A percentile compares a stretch with the other conserved stretches of the same genome.
Evolutionary conservation across 345 rosid genomes (phyloP).

Genomic region (Ceriops decandra): DNA sequence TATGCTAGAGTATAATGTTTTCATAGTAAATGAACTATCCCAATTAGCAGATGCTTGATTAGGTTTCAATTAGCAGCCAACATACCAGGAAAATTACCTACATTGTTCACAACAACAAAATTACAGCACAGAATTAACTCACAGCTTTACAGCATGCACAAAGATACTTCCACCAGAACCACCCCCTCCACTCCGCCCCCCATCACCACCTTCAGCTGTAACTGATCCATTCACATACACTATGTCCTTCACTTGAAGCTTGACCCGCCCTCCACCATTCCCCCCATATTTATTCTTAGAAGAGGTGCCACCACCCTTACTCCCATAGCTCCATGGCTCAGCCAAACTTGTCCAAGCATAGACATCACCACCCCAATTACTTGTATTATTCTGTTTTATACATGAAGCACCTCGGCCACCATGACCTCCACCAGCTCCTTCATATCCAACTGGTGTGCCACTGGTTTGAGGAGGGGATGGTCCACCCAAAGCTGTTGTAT

Average conservation of each 20-base stretch:
- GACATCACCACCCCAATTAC: conserved; percentile 94
- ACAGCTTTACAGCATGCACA: conserved; percentile 67
- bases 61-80: conserved; percentile 5
- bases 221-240: conserved; percentile 78
- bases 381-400: conserved; percentile 47
- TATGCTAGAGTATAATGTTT: background rate
- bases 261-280: conserved; percentile 86
- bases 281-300: conserved; percentile 53
- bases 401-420: conserved; percentile 99
- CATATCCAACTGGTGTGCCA: conserved; percentile 77
- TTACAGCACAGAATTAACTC: conserved; percentile 33
- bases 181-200: conserved; percentile 75
- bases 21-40: background rate
- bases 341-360: conserved; percentile 86
- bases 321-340: conserved; percentile 91
- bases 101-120: background rate
- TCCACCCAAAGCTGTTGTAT: conserved; percentile 79
- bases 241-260: conserved; percentile 51
- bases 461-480: conserved; percentile 92
- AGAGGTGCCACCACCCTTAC: conserved; percentile 72
- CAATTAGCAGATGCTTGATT: background rate
- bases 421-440: conserved; percentile 98
- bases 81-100: background rate
- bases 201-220: conserved; percentile 78
- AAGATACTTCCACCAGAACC: conserved; percentile 96